A percentile compares a stretch with the other conserved stretches of the same genome.
Evolutionary conservation across 768 basidiomycete genomes (phyloP).

Genomic region (Pleurotus ostreatus): DNA sequence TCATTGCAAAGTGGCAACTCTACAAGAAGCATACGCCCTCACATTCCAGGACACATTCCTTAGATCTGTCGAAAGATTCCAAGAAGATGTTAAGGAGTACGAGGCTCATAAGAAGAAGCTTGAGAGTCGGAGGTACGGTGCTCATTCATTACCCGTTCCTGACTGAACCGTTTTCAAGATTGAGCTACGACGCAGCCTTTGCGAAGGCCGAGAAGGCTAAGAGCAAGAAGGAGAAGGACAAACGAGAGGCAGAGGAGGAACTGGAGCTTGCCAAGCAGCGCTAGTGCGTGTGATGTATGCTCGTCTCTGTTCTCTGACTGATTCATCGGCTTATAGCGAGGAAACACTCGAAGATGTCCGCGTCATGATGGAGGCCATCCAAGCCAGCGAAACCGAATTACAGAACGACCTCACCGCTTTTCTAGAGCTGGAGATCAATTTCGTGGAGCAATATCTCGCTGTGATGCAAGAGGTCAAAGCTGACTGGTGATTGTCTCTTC

Average conservation of each 20-base stretch:
- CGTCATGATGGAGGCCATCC: constrained; percentile 73
- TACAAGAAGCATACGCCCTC: constrained; percentile 79
- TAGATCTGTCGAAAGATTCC: constrained; percentile 56
- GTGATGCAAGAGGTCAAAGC: constrained; percentile 65
- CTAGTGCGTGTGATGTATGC: constrained; percentile 49
- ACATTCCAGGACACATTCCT: constrained; percentile 75
- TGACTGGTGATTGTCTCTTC: constrained; percentile 45
- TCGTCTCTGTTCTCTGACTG: neutral
- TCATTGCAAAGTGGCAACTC: constrained; percentile 78
- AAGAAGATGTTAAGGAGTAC: constrained; percentile 80
- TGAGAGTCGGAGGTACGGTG: constrained; percentile 70
- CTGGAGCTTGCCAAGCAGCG: constrained; percentile 64
- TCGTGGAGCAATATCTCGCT: constrained; percentile 68
- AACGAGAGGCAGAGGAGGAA: constrained; percentile 77
- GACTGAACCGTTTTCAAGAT: constrained; percentile 33
- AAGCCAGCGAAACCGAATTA: constrained; percentile 73
- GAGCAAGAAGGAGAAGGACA: constrained; percentile 82
- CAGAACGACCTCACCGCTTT: constrained; percentile 67
- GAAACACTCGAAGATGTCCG: constrained; percentile 84
- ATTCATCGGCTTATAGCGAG: constrained; percentile 46
- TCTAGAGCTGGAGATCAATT: constrained; percentile 72
- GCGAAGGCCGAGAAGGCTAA: constrained; percentile 67
- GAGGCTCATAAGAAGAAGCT: constrained; percentile 79
- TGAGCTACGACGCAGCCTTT: constrained; percentile 74
- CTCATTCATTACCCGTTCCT: neutral